phyloP scores from a whole-genome alignment of 108 stramenopile genomes.

The Cyclotella sp. region DNA sequence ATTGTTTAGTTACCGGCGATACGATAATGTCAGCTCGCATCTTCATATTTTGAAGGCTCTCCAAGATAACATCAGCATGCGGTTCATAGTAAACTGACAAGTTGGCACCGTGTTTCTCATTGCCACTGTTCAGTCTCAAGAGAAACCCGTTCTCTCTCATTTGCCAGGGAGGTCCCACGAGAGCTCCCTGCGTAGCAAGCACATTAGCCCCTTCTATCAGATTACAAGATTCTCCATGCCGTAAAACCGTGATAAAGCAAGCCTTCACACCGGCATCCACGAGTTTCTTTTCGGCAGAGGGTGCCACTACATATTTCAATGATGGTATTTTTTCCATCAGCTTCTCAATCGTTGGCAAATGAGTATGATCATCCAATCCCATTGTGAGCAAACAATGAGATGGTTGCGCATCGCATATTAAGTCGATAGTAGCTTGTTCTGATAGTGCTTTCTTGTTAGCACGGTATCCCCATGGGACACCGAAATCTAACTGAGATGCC shows the following conservation, averaged over 20 bases:
- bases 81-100: constrained; percentile 62
- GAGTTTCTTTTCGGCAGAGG: constrained; percentile 36
- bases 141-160: constrained; percentile 58
- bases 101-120: constrained; percentile 8
- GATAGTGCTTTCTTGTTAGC: constrained; percentile 51
- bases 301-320: constrained; percentile 39
- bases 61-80: constrained; percentile 49
- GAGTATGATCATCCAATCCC: constrained; percentile 68
- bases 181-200: constrained; percentile 52
- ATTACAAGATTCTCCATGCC: constrained; percentile 26
- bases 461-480: constrained; percentile 55
- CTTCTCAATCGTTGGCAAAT: constrained; percentile 47
- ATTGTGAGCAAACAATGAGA: constrained; percentile 54
- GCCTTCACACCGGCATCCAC: constrained; percentile 13
- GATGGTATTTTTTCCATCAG: constrained; percentile 25
- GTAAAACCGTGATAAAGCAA: constrained; percentile 30
- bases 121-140: constrained; percentile 8
- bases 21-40: constrained; percentile 48
- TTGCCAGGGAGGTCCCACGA: constrained; percentile 70
- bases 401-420: constrained; percentile 37
- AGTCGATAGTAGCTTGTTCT: constrained; percentile 27
- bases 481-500: constrained; percentile 60
- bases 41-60: constrained; percentile 8
- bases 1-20: constrained; percentile 50
- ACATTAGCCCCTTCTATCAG: constrained; percentile 24